phyloP scores from a whole-genome alignment of 305 asterid species.

The Rubia peregrina region DNA sequence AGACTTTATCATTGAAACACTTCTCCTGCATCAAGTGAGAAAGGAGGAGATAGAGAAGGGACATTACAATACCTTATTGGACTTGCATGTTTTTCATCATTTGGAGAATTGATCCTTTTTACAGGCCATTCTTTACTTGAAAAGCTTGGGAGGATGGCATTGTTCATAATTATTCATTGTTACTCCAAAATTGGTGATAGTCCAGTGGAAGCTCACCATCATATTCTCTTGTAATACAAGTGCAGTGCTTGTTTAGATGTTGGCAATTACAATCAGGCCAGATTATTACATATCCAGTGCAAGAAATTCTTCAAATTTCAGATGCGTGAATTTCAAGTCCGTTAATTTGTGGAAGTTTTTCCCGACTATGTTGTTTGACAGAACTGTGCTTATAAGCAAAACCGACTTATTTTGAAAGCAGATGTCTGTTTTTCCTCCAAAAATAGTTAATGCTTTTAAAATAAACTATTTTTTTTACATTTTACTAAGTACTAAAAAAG shows the following conservation, averaged over 20 bases:
- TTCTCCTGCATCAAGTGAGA: conserved; percentile 62
- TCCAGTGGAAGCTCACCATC: not conserved
- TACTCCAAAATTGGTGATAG: not conserved
- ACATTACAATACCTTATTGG: conserved; percentile 65
- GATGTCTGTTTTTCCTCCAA: too few relatives aligned
- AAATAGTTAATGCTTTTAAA: too few relatives aligned
- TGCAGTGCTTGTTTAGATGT: not conserved
- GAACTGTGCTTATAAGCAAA: too few relatives aligned
- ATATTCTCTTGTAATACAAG: not conserved
- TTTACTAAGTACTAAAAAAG: too few relatives aligned
- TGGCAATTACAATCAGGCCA: too few relatives aligned
- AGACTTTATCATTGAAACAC: conserved; percentile 78
- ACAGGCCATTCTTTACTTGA: too few relatives aligned
- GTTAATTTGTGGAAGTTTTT: not conserved
- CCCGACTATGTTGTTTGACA: not conserved
- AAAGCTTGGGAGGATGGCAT: too few relatives aligned
- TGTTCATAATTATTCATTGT: not conserved
- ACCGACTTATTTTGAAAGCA: too few relatives aligned
- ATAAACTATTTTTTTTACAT: too few relatives aligned
- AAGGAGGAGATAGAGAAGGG: conserved; percentile 77
- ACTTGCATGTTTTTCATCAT: conserved; percentile 54
- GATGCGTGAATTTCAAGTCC: not conserved
- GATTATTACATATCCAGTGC: not conserved
- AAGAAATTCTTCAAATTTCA: not conserved
- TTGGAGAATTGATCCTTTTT: conserved; percentile 9